Evolutionary conservation across 2,329 filamentous ascomycete genomes (phyloP).

Genomic region (Monilinia vaccinii-corymbosi): DNA sequence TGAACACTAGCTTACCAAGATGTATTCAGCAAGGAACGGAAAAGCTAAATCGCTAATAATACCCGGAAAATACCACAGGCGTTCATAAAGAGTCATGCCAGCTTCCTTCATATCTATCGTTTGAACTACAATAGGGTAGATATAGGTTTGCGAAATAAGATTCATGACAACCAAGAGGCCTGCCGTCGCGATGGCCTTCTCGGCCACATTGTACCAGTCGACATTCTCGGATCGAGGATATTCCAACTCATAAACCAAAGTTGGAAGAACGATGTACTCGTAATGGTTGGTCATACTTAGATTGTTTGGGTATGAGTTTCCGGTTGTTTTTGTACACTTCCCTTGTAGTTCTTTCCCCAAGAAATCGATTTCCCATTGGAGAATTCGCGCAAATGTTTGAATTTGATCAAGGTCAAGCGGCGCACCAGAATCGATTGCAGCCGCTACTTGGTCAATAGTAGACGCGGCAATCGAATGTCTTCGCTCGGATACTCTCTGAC

Average conservation of each 20-base stretch:
- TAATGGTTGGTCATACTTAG: slow-evolving; percentile 55
- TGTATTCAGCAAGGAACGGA: slow-evolving; percentile 69
- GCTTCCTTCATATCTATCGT: slow-evolving; percentile 59
- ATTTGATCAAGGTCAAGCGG: slow-evolving; percentile 55
- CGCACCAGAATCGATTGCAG: slow-evolving; percentile 50
- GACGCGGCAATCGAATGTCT: slow-evolving; percentile 20
- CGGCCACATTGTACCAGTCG: slow-evolving; percentile 65
- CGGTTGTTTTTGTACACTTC: slow-evolving; percentile 42
- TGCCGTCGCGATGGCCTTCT: slow-evolving; percentile 62
- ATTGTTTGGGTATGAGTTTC: slow-evolving; percentile 57
- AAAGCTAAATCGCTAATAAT: slow-evolving; percentile 68
- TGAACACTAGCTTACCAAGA: slow-evolving; percentile 31
- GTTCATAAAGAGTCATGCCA: slow-evolving; percentile 48
- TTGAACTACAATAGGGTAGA: slow-evolving; percentile 65
- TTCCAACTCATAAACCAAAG: slow-evolving; percentile 69
- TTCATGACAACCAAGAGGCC: slow-evolving; percentile 73
- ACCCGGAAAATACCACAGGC: slow-evolving; percentile 63
- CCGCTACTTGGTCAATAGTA: slow-evolving; percentile 52
- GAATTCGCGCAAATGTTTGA: slow-evolving; percentile 52
- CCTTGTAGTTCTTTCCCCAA: slow-evolving; percentile 53
- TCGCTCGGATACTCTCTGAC: slow-evolving; percentile 35
- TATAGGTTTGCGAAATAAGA: slow-evolving; percentile 65
- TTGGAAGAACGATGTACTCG: slow-evolving; percentile 67
- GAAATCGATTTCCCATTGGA: slow-evolving; percentile 51
- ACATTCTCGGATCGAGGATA: slow-evolving; percentile 64